Evolutionary conservation across 345 rosid species (phyloP), one percentile per base, ranked within the genome.

Genomic region (Nasturtium officinale): DNA sequence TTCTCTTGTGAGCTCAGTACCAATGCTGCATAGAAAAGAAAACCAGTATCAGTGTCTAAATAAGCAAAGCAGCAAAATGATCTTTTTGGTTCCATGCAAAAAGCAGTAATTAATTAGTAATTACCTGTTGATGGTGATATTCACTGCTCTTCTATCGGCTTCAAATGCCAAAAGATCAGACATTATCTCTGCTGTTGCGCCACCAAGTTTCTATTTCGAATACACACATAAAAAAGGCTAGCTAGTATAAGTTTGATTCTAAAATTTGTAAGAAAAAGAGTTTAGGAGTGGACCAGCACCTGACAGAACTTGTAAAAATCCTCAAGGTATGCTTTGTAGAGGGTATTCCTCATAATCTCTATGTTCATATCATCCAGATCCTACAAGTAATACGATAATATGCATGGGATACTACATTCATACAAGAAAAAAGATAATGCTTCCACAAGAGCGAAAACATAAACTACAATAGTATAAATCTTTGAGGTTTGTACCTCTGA

Each of bases 341-440:
- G 96, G 6, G 97, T 91, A 61, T 91, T 91, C 84, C 97, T 86
- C 97, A 91, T 91, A 58, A 91, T 91, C 82, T 91, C 97, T 45
- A 91, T 91, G 80, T 91, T 91, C 97, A 91, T 91, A 82, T 91
- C 99, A 89, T 95, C 99, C 72, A 95, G 79, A 78, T 95, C 98
- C 99, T 95, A 72, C 9, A 61, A 29, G 42, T 5, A 46, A 46
- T 55, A 11, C 0, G 28, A 55, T 29, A 13, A 55, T 29, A 13
- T 18, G 46, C 7, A 70, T 50, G 35, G 54, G 59, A 26, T 11
- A 20, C 37, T 6, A 61, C 1, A 26, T 7, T 43, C 45, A 35
- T 26, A 25, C 46, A 15, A 25, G 7, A 46, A 28, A 37, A 45
- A 1, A 25, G 35, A 63, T n/a, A 47, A 35, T 21, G 43, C 40